Base-by-base conservation (phyloP, 2,329 filamentous ascomycete species). In the Aspergillus aculeatinus region DNA sequence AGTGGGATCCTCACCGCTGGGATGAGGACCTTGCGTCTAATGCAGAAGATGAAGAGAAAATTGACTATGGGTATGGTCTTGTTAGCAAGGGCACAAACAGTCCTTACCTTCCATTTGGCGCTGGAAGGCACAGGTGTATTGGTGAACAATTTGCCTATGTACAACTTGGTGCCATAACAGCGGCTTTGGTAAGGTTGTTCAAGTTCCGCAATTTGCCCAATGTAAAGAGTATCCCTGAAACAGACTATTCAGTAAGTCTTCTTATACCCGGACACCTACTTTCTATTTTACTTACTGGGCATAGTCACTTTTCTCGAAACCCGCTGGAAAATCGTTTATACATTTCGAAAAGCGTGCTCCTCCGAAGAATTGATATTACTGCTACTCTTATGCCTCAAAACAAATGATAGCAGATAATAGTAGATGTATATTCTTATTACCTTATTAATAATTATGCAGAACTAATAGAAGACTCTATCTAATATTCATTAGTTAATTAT, bases 111-210 rank as follows among this genome's bases (percentile, higher is more conserved):
- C 94, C 94, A 2, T 98, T 98, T 73, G 94, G 94, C 60, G 94
- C 93, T 31, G 94, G 94, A 48, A 84, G 94, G 67, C 94, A 98
- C 79, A 85, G 94, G 66, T 98, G 94, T 79, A 97, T 98, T 72
- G 94, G 94, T 66, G 94, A 98, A 82, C 92, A 96, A 72, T 98
- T 97, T 76, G 94, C 94, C 67, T 96, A 96, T 74, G 83, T 96
- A 60, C 94, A 98, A 79, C 82, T 98, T 63, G 89, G 93, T 74
- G 92, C 91, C 49, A 96, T 98, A 66, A 81, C 89, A 12, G 91
- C 88, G 54, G 87, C 87, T 60, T 80, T 93, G 65, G 89, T 96
- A 47, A 85, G 92, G 53, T 75, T 87, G 56, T 91, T 96, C 81
- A 94, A 91, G 80, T 86, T 96, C 74, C 82, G 83, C 71, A 96